Conservation (phyloP, 805 yeast genomes). For the Cyberlindnera xylosilytica region DNA sequence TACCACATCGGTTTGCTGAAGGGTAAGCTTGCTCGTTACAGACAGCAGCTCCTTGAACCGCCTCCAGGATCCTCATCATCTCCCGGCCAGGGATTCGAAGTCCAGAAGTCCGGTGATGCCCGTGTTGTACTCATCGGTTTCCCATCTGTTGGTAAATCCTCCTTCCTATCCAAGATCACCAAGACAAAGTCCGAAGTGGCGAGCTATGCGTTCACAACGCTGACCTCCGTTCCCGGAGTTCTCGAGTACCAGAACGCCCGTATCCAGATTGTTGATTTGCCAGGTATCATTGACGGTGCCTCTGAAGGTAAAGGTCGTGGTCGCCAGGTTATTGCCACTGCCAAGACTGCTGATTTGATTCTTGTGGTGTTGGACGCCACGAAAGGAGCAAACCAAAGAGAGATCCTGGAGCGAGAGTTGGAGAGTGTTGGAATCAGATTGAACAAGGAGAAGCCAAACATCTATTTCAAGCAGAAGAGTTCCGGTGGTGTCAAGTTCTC, state of each 20-base stretch:
- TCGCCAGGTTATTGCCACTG: slow-evolving; percentile 93
- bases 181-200: slow-evolving; percentile 95
- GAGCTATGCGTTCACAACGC: slow-evolving; percentile 90
- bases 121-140: slow-evolving; percentile 93
- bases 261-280: slow-evolving; percentile 94
- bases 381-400: slow-evolving; percentile 85
- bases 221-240: slow-evolving; percentile 96
- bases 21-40: slow-evolving; percentile 89
- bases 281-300: slow-evolving; percentile 97
- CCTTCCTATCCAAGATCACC: slow-evolving; percentile 83
- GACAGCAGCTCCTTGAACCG: slow-evolving; percentile 90
- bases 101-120: slow-evolving; percentile 93
- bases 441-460: slow-evolving; percentile 75
- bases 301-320: slow-evolving; percentile 98
- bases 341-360: slow-evolving; percentile 89
- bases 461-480: slow-evolving; percentile 71
- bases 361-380: slow-evolving; percentile 96
- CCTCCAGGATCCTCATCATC: slow-evolving; percentile 65
- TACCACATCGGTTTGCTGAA: slow-evolving; percentile 91
- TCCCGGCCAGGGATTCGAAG: slow-evolving; percentile 86
- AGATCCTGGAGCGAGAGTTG: slow-evolving; percentile 80
- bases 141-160: slow-evolving; percentile 97
- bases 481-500: slow-evolving; percentile 91
- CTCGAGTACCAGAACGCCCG: slow-evolving; percentile 95
- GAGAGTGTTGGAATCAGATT: slow-evolving; percentile 93